Evolutionary conservation across 1,284 basidiomycete genomes (phyloP), one percentile per base, ranked within the genome.

Genomic region (Rhodofomes roseus): DNA sequence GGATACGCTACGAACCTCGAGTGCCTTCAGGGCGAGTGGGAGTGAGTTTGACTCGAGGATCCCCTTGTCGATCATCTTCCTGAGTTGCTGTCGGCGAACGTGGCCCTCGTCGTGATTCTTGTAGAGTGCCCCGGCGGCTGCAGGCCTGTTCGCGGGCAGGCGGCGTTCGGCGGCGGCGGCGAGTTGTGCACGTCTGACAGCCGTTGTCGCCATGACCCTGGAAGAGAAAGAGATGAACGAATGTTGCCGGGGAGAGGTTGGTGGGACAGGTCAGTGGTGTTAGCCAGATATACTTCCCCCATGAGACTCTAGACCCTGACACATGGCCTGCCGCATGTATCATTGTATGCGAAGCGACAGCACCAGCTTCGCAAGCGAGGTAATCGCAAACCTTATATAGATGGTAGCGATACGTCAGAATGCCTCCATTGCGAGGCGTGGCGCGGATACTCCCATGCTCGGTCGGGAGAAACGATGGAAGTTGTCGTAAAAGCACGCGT

Each of bases 21-120:
- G 74, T 56, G 88, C 81, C 60, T 80, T 76, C 62, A 82, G 68
- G 1, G 85, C 84, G 55, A 82, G 74, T 56, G 81, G 80, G 62
- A 80, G 80, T 20, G 85, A 72, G 69, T 92, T 91, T 3, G 83
- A 86, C 6, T 89, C 79, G 56, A 83, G 68, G 66, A 93, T 92
- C 18, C 87, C 89, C 40, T 88, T 88, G 67, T 87, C 86, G 61
- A 92, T 81, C 60, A 92, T 76, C 54, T 90, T 78, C 56, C 91
- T 80, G 68, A 92, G 90, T 60, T 77, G 74, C 67, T 87, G 89
- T 46, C 86, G 81, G 59, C 79, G 79, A 60, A 86, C 85, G 66
- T 86, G 83, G 64, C 89, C 80, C 59, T 77, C 77, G 59, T 80
- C 76, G 54, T 81, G 74, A n/a, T 74, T 51, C 31, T 44, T 37